Evolutionary conservation across 2,329 filamentous ascomycete species (phyloP), one percentile per base, ranked within the genome.

Genomic region (Xylariales sp.): DNA sequence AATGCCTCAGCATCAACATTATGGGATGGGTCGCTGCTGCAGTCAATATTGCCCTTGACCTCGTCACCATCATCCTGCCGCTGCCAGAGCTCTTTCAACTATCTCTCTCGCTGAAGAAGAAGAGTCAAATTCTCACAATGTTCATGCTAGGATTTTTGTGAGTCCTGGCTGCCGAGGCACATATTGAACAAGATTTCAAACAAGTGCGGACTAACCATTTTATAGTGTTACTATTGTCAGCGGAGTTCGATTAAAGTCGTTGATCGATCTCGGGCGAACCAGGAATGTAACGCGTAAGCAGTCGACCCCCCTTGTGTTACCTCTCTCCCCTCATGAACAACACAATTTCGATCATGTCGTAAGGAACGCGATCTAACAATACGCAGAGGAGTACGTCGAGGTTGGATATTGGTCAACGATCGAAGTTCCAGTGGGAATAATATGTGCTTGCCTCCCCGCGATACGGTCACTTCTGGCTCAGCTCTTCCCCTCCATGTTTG

Each of bases 81-180:
- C 44, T 61, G 4, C 56, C 57, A 2, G 43, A 52, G 32, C 40
- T 61, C 11, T 50, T 49, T 36, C 44, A 38, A 8, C 43, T 61
- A 1, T 52, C 49, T 14, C 42, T 57, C 40, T 59, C 57, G 5
- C 27, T 42, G 37, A 51, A 42, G 30, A 60, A 59, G 43, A 60
- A 55, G 44, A 29, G 53, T 2, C 57, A 59, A 38, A 55, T 61
- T 20, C 43, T 61, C n/a, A 37, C 53, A 28, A 61, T 60, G 56
- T 61, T 61, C 43, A 50, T 52, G 38, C 48, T 61, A 11, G 57
- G 58, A 23, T 56, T 60, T 41, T 57, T 59, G 54, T 56, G 38
- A 38, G 53, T 41, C 27, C 13, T 6, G n/a, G n/a, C n/a, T n/a
- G n/a, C n/a, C n/a, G n/a, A n/a, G n/a, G n/a, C n/a, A n/a, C n/a